Base-by-base conservation (phyloP, 83 land plant genomes). In the Diphasiastrum complanatum region DNA sequence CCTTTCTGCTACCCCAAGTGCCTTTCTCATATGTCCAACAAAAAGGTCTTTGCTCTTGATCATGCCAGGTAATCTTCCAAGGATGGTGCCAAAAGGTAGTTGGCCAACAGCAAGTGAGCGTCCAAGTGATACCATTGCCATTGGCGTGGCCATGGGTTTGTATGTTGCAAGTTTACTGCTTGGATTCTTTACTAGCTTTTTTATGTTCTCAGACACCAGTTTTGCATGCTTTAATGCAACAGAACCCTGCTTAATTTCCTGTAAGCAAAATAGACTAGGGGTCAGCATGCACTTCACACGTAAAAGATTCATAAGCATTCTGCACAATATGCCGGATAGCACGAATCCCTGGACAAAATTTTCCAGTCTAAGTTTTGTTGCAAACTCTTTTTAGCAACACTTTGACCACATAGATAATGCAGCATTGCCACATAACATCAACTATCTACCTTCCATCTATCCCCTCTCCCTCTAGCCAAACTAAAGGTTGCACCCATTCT, bases 191-290 rank as follows among this genome's bases (percentile, higher is more conserved):
- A 72, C 37, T 41, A 87, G 52, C 67, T 63, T 30, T 36, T 72
- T 78, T 34, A 91, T 46, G 75, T 87, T 91, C 68, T 79, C 73
- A 1, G 76, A 78, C 2, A 76, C 74, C 35, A 91, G 74, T 16
- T 0, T 5, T 25, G 90, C 97, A 59, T 91, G 95, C 65, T 45
- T 72, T 38, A 63, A 67, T 12, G 95, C 97, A 26, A 74, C 65
- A 66, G 65, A 91, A 8, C 97, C 97, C 72, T 91, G 95, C 60
- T 91, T 87, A 41, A 84, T 78, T 79, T 87, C 97, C 95, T 91
- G 83, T 19, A 61, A 52, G 3, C 35, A 5, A 24, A 14, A 38
- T 5, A 47, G 0, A 25, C 8, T 1, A 14, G 45, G 49, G 53
- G 31, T 33, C 25, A 43, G 30, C 23, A 55, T 27, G 29, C 49